Conservation (phyloP, 768 basidiomycete genomes). For the Melanogaster broomeanus region DNA sequence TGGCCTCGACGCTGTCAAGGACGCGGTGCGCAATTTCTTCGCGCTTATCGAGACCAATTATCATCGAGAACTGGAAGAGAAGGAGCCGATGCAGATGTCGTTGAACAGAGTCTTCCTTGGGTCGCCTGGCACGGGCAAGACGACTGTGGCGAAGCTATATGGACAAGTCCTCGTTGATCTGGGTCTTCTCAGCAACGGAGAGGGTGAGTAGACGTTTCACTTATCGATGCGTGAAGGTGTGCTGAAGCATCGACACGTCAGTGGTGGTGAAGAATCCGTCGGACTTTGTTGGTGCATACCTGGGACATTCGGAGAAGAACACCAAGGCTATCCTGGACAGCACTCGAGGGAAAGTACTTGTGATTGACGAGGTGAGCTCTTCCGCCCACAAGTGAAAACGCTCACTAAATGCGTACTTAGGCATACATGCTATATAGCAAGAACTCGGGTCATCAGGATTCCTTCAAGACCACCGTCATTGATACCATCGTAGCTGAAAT, state of each 20-base stretch:
- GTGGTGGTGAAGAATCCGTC: slow-evolving; percentile 69
- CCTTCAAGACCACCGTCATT: slow-evolving; percentile 67
- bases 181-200: slow-evolving; percentile 68
- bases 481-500: slow-evolving; percentile 78
- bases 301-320: slow-evolving; percentile 64
- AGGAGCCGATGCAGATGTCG: slow-evolving; percentile 51
- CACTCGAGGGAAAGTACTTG: slow-evolving; percentile 64
- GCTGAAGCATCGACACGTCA: slow-evolving; percentile 19
- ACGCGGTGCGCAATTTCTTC: slow-evolving; percentile 50
- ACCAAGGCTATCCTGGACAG: slow-evolving; percentile 63
- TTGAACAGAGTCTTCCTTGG: slow-evolving; percentile 70
- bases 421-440: slow-evolving; percentile 66
- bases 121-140: slow-evolving; percentile 72
- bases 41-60: slow-evolving; percentile 54
- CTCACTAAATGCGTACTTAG: slow-evolving; percentile 28
- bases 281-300: slow-evolving; percentile 60
- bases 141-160: slow-evolving; percentile 67
- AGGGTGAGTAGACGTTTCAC: slow-evolving; percentile 50
- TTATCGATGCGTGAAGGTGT: neutral
- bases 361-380: slow-evolving; percentile 62
- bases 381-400: slow-evolving; percentile 3
- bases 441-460: slow-evolving; percentile 39
- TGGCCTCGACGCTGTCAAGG: slow-evolving; percentile 60
- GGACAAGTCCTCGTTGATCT: slow-evolving; percentile 63
- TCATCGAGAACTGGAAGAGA: slow-evolving; percentile 56